These are phyloP conservation scores for Corchorus capsularis DNA, from an alignment of 345 rosid species.

Conservation along the genomic window DNA sequence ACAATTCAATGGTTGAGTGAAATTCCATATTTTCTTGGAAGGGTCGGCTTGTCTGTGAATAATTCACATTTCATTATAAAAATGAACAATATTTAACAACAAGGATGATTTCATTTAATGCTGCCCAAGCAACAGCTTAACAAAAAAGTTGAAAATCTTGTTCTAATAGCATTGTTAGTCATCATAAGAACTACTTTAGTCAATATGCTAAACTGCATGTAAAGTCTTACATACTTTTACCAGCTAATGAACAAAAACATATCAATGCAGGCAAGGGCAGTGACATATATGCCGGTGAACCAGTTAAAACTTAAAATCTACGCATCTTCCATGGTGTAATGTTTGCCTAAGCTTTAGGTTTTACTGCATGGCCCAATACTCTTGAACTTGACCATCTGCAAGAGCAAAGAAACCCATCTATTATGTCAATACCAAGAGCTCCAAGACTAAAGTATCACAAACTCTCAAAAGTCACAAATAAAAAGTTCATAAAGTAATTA, in stretches of 20 bases:
- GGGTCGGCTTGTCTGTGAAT: not conserved
- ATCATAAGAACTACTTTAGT: not conserved
- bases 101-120: not conserved
- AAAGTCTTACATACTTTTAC: not conserved
- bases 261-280: not conserved
- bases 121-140: not conserved
- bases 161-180: not conserved
- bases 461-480: constrained; percentile 7
- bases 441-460: not conserved
- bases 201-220: not conserved
- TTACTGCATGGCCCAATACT: constrained; percentile 33
- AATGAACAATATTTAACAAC: not conserved
- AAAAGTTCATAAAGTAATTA: not conserved
- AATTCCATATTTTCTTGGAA: no score
- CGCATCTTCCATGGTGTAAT: not conserved
- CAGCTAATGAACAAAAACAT: not conserved
- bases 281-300: not conserved
- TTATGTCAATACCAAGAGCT: not conserved
- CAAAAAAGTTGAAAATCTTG: not conserved
- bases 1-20: no score
- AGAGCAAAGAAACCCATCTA: not conserved
- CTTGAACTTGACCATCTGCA: constrained; percentile 69
- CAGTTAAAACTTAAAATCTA: not conserved
- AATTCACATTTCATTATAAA: not conserved
- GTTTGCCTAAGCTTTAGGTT: not conserved